A percentile compares a stretch with the other conserved stretches of the same genome.
phyloP scores from a whole-genome alignment of 352 stramenopile genomes.

The Phytophthora syringae region DNA sequence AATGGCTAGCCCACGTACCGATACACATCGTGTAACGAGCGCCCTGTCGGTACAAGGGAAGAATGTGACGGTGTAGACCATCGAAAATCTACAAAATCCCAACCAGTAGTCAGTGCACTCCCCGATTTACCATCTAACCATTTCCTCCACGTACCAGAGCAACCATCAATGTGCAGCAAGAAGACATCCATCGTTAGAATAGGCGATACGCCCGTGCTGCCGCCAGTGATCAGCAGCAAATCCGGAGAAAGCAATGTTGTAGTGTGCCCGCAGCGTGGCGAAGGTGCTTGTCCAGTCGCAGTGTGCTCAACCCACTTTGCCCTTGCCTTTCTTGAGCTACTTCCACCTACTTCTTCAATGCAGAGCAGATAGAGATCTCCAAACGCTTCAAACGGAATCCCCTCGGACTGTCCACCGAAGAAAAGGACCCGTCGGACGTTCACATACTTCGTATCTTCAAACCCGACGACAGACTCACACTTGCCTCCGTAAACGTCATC shows the following conservation, averaged over 20 bases:
- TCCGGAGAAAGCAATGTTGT: slow-evolving; percentile 51
- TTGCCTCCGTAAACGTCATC: neutral
- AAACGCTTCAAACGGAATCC: slow-evolving; percentile 71
- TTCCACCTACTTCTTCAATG: slow-evolving; percentile 32
- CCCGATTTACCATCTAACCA: neutral
- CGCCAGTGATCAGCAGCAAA: slow-evolving; percentile 60
- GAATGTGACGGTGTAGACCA: slow-evolving; percentile 56
- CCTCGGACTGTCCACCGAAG: slow-evolving; percentile 74
- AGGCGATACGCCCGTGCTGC: slow-evolving; percentile 65
- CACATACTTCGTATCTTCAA: slow-evolving; percentile 8
- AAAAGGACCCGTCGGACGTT: slow-evolving; percentile 58
- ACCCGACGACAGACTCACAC: neutral
- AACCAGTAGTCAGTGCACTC: neutral
- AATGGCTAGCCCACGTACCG: slow-evolving; percentile 40
- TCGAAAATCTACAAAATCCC: slow-evolving; percentile 40
- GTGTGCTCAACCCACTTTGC: slow-evolving; percentile 48
- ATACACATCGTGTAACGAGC: slow-evolving; percentile 64
- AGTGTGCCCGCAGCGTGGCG: slow-evolving; percentile 53
- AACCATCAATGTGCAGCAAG: slow-evolving; percentile 51
- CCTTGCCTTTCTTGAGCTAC: slow-evolving; percentile 23
- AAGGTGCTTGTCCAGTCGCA: slow-evolving; percentile 43
- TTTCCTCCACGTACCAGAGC: slow-evolving; percentile 27
- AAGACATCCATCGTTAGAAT: slow-evolving; percentile 51
- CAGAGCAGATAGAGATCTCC: slow-evolving; percentile 65
- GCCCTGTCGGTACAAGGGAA: slow-evolving; percentile 39